Base-by-base conservation (phyloP, 1,284 basidiomycete species). In the Sparassis latifolia region DNA sequence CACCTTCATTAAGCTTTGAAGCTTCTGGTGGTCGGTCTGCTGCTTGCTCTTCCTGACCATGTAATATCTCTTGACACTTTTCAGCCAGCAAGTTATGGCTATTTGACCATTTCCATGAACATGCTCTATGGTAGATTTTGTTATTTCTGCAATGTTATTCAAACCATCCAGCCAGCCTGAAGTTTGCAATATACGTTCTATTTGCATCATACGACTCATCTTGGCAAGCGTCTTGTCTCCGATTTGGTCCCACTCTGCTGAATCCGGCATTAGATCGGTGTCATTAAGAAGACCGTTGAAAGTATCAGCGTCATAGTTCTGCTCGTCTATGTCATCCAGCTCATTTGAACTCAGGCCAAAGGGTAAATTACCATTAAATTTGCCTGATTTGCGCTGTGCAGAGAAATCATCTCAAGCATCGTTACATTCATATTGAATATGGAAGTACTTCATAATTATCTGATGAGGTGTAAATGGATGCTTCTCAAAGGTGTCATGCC, bases 361-460 rank as follows among this genome's bases (percentile, higher is more conserved):
- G n/a, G n/a, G n/a, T n/a, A 37, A 31, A 32, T 29, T 9, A 7
- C 44, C n/a, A 44, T 39, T 40, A 5, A 33, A 31, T 42, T 48
- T n/a, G 41, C 47, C 32, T 29, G 10, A 12, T 31, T 27, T 30
- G 47, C 35, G 4, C 52, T 53, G 4, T 9, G 43, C 49, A 20
- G 49, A 41, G 28, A 39, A 50, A 39, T 50, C 49, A 33, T 50
- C 49, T 45, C 49, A 31, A 20, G 49, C 49, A 46, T 50, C 49
- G 41, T 45, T 45, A 31, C 49, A 50, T 32, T 50, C 49, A 35
- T 45, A 50, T 5, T 31, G 20, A 27, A 50, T 45, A 35, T 50
- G 27, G 30, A 50, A 45, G 31, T 31, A 40, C 20, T 42, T 45
- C 49, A 50, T 50, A 7, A 41, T 37, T 27, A 38, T 9, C 41